Percentiles rank a stretch among this genome's conserved stretches.
Evolutionary conservation across 441 rosid species (phyloP).

Genomic region (Populus hybrid): DNA sequence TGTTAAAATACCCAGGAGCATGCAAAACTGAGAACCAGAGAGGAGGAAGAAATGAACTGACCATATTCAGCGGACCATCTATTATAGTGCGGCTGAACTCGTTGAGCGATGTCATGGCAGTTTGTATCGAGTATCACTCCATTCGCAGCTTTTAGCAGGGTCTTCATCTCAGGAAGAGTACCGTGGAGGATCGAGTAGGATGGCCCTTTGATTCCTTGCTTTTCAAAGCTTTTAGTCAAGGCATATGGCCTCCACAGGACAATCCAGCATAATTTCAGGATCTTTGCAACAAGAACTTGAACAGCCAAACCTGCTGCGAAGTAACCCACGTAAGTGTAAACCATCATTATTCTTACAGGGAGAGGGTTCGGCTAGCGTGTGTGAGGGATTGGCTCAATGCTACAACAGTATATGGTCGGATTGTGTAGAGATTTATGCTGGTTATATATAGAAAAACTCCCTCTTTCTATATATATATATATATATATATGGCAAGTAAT

Average conservation of each 20-base stretch:
- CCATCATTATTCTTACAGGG: not conserved
- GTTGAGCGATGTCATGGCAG: conserved; percentile 22
- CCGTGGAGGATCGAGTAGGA: conserved; percentile 23
- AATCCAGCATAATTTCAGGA: conserved; percentile 1
- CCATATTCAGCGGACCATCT: conserved; percentile 24
- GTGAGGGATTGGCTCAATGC: no score
- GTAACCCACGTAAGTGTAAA: not conserved
- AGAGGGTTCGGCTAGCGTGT: not conserved
- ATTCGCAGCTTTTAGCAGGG: conserved; percentile 3
- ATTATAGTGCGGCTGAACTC: conserved; percentile 15
- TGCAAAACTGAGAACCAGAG: not conserved
- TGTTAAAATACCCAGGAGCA: not conserved
- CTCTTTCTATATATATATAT: no score
- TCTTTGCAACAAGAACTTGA: not conserved
- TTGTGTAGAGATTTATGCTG: not conserved
- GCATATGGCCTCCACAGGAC: conserved; percentile 28
- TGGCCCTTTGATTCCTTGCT: conserved; percentile 34
- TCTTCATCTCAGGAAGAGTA: conserved; percentile 21
- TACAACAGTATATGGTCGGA: not conserved
- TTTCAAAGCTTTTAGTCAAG: conserved; percentile 16
- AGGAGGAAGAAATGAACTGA: not conserved
- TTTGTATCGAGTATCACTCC: conserved; percentile 16
- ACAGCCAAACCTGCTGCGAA: not conserved
- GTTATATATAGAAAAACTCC: no score
- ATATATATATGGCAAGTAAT: no score